These are phyloP conservation scores for Zygoascus biomembranicola DNA, from an alignment of 805 yeast species.

Conservation along the genomic window DNA sequence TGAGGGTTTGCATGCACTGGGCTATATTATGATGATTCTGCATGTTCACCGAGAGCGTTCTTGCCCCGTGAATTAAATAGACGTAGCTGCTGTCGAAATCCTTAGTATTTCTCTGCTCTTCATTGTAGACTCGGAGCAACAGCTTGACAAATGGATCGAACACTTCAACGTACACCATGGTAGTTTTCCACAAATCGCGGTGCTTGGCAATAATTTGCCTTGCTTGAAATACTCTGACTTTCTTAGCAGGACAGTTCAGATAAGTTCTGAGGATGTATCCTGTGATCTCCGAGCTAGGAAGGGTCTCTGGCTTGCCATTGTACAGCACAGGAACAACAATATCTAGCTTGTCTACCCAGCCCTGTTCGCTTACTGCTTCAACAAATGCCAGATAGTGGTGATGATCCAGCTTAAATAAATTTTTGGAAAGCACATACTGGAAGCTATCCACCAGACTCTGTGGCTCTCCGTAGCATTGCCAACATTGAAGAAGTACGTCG, in stretches of 20 bases:
- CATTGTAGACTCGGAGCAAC: background rate
- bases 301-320: background rate
- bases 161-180: background rate
- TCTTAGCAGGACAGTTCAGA: background rate
- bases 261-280: background rate
- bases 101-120: background rate
- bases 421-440: background rate
- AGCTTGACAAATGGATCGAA: background rate
- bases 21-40: background rate
- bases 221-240: background rate
- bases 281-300: background rate
- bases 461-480: background rate
- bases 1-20: background rate
- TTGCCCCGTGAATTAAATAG: background rate
- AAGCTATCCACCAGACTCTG: background rate
- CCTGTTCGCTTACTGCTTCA: background rate
- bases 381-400: background rate
- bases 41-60: background rate
- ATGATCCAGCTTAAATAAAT: background rate
- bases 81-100: background rate
- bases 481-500: background rate
- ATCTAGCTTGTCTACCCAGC: background rate
- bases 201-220: background rate
- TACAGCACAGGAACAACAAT: background rate
- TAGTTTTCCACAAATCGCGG: background rate